These are phyloP conservation scores for Ogataea naganishii DNA, from an alignment of 805 yeast genomes.

Conservation along the genomic window DNA sequence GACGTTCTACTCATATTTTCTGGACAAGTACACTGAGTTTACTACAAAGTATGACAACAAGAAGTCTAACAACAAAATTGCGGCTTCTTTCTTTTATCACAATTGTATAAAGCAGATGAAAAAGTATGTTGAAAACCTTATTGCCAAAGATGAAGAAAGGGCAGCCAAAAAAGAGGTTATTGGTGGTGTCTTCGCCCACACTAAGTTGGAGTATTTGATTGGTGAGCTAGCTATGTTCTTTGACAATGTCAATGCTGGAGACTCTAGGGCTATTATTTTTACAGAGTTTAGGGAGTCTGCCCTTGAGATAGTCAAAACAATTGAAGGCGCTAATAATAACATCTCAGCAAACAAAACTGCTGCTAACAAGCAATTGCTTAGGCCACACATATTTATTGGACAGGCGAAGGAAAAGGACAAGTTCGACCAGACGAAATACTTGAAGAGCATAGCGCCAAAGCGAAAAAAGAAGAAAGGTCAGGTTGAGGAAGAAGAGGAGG, in stretches of 20 bases:
- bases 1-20: constrained; percentile 64
- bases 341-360: constrained; percentile 9
- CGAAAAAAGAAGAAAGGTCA: constrained; percentile 31
- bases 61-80: constrained; percentile 56
- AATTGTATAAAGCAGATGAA: constrained; percentile 37
- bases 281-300: constrained; percentile 90
- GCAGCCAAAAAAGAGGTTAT: constrained; percentile 12
- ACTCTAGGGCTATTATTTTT: constrained; percentile 77
- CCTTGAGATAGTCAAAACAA: constrained; percentile 64
- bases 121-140: constrained; percentile 31
- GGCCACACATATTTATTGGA: constrained; percentile 88
- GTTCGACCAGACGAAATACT: constrained; percentile 48
- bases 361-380: constrained; percentile 25
- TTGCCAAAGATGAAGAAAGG: constrained; percentile 22
- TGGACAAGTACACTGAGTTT: constrained; percentile 48
- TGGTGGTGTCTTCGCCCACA: constrained; percentile 47
- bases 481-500: constrained; percentile 19
- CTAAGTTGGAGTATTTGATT: constrained; percentile 55
- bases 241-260: constrained; percentile 25
- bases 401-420: constrained; percentile 72
- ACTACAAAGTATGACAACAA: constrained; percentile 44
- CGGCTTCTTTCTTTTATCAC: constrained; percentile 53
- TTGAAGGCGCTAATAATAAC: constrained; percentile 32
- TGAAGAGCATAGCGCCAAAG: constrained; percentile 33
- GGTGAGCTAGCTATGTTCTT: constrained; percentile 54